A percentile compares a stretch with the other conserved stretches of the same genome.
Evolutionary conservation across 805 yeast genomes (phyloP).

Genomic region (Cyberlindnera japonica): DNA sequence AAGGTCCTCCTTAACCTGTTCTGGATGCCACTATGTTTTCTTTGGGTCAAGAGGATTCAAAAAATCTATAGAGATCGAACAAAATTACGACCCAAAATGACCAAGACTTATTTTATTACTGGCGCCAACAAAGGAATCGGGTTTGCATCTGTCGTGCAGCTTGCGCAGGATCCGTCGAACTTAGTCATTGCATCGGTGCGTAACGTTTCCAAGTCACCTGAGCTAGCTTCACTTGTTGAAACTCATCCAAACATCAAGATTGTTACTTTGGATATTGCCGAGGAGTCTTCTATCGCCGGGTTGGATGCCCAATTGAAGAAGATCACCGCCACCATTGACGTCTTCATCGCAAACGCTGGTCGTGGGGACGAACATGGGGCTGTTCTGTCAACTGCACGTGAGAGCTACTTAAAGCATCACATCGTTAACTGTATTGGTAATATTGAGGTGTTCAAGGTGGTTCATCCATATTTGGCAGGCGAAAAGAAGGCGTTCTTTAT

Average conservation of each 20-base stretch:
- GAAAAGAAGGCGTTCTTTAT: conserved; percentile 28
- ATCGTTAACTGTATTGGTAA: conserved; percentile 9
- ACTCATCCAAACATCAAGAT: conserved; percentile 3
- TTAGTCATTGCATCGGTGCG: conserved; percentile 5
- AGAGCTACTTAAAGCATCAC: conserved; percentile 4
- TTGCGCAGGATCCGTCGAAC: background rate
- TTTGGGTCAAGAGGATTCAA: too few relatives aligned
- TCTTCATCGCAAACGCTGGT: conserved; percentile 14
- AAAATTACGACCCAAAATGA: too few relatives aligned
- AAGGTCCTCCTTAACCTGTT: too few relatives aligned
- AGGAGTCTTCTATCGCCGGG: conserved; percentile 4
- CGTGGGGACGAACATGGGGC: background rate
- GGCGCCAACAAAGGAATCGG: conserved; percentile 5
- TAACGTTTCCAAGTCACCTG: conserved; percentile 1
- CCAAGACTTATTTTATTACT: background rate
- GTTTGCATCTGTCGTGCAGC: conserved; percentile 1
- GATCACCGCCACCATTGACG: conserved; percentile 12
- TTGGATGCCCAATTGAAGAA: conserved; percentile 8
- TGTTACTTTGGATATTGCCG: conserved; percentile 6
- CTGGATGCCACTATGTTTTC: too few relatives aligned
- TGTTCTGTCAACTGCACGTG: background rate
- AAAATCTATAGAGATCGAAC: too few relatives aligned
- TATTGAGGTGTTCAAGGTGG: conserved; percentile 1
- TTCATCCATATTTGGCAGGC: conserved; percentile 17
- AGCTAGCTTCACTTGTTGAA: conserved; percentile 2